A percentile compares a stretch with the other conserved stretches of the same genome.
These are phyloP conservation scores for Penicillium paxilli DNA, from an alignment of 495 filamentous ascomycete genomes.

Conservation along the genomic window DNA sequence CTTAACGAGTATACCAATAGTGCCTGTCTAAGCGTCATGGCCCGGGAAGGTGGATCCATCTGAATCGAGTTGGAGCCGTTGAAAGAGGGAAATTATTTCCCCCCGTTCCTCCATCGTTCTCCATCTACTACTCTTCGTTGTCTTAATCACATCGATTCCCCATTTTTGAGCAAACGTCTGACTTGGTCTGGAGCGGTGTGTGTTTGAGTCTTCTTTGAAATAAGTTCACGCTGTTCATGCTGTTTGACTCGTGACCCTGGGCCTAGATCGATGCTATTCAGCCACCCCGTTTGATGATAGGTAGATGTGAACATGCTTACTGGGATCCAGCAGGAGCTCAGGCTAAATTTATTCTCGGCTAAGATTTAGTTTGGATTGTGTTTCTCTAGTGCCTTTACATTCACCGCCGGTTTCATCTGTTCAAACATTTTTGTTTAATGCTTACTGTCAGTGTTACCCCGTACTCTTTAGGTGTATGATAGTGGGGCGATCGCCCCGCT, in stretches of 20 bases:
- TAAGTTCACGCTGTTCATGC: neutral
- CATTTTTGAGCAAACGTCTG: neutral
- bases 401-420: neutral
- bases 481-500: neutral
- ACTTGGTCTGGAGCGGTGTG: neutral
- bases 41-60: neutral
- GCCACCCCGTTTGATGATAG: neutral
- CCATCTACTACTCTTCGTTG: neutral
- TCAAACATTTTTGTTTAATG: no score
- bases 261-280: neutral
- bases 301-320: neutral
- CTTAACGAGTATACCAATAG: neutral
- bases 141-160: neutral
- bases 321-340: no score
- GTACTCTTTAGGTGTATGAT: neutral
- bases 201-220: neutral
- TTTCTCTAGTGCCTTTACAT: neutral
- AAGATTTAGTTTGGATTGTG: neutral
- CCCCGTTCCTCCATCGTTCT: neutral
- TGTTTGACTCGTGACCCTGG: neutral
- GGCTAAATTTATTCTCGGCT: no score
- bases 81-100: neutral
- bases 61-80: neutral
- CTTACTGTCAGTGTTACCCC: neutral
- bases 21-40: conserved; percentile 1